Evolutionary conservation across 495 filamentous ascomycete genomes (phyloP), one percentile per base, ranked within the genome.

Genomic region (Polyplosphaeria fusca): DNA sequence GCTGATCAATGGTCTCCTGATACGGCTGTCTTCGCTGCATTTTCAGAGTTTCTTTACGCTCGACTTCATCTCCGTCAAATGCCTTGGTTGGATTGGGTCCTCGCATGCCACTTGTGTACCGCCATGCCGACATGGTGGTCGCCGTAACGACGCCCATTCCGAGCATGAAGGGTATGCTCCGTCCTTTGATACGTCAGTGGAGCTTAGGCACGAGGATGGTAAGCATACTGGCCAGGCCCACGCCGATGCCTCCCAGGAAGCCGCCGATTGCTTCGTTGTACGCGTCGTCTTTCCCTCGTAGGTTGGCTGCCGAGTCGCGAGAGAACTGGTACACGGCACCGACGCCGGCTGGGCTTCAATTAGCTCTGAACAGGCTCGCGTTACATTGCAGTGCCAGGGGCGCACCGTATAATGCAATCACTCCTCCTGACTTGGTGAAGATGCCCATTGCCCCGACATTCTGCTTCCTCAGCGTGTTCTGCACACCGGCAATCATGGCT

Each of bases 241-340:
- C 55, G 49, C 89, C 73, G 11, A 82, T 70, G 38, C 88, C 88
- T 4, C 82, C 82, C 45, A 87, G 74, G 70, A 90, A 88, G 22
- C 88, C 88, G 42, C 85, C 88, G 49, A 90, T 72, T 23, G 85
- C 80, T 38, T 80, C 73, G 70, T 89, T 90, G 62, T 68, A 82
- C 65, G 75, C 74, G 68, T 91, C 88, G 35, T 93, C 80, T 68
- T 82, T 85, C 70, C 86, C 80, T 50, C 88, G 79, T 38, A 93
- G 74, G 71, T 93, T 93, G 67, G 88, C 87, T 22, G 86, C 79
- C 13, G 86, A 86, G 47, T 73, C 77, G 65, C 77, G 79, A 43
- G 84, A 76, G 72, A 98, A 97, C 64, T 81, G 80, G 71, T 88
- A 96, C 45, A 83, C 79, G 61, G 84, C 83, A 52, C 87, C 87